phyloP scores from a whole-genome alignment of 2,329 filamentous ascomycete species.

The Penicillium sp. region DNA sequence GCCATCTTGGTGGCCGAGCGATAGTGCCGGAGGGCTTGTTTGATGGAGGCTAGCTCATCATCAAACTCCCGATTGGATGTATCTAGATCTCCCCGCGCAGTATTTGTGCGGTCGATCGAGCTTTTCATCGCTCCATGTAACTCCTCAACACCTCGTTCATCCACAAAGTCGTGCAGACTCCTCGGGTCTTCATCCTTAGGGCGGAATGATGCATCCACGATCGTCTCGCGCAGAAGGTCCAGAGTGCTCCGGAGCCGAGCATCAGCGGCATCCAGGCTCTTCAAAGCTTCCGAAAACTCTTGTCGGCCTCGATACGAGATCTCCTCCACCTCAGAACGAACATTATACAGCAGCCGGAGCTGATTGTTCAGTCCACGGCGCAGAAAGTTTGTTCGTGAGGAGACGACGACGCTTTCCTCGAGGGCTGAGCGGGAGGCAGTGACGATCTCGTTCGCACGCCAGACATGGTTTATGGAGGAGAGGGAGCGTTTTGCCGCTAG shows the following conservation, averaged over 20 bases:
- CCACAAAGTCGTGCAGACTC: slow-evolving; percentile 65
- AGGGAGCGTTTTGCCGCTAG: slow-evolving; percentile 85
- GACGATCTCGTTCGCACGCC: slow-evolving; percentile 83
- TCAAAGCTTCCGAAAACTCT: slow-evolving; percentile 51
- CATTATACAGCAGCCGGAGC: slow-evolving; percentile 43
- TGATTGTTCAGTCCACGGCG: slow-evolving; percentile 57
- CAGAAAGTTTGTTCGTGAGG: slow-evolving; percentile 67
- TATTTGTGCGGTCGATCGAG: slow-evolving; percentile 61
- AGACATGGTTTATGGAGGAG: slow-evolving; percentile 76
- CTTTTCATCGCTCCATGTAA: slow-evolving; percentile 56
- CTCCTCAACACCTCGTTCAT: slow-evolving; percentile 60
- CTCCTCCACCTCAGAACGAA: slow-evolving; percentile 45
- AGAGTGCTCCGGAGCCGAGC: slow-evolving; percentile 57
- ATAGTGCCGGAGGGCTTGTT: slow-evolving; percentile 53
- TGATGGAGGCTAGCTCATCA: slow-evolving; percentile 66
- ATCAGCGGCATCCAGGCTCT: slow-evolving; percentile 59
- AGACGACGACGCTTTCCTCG: slow-evolving; percentile 73
- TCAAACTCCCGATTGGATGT: slow-evolving; percentile 66
- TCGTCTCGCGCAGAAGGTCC: slow-evolving; percentile 54
- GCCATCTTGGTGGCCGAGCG: slow-evolving; percentile 39
- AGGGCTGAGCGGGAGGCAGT: slow-evolving; percentile 71
- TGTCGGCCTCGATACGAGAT: slow-evolving; percentile 42
- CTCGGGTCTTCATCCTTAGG: slow-evolving; percentile 50
- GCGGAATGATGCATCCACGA: slow-evolving; percentile 58
- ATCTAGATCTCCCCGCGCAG: slow-evolving; percentile 58